Base-by-base conservation (phyloP, 345 rosid species). In the Euphorbia pulcherrima region DNA sequence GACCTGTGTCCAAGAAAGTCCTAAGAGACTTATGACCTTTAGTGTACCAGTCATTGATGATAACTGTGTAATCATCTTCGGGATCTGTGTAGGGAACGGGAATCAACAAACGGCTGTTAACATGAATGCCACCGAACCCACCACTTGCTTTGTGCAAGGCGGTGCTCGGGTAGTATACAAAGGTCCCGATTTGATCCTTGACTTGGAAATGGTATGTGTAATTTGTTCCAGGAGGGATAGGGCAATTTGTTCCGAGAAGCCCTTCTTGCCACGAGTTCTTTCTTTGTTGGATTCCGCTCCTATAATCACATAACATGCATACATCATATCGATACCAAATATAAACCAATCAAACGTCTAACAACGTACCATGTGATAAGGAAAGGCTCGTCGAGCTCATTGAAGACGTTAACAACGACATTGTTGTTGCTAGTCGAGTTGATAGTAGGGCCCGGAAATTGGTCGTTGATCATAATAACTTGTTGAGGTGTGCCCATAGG, bases 261-360 rank as follows among this genome's bases (percentile, higher is more conserved):
- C 62, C 62, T 58, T 58, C 62, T 23, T 58, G 62, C 62, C 62
- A 59, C 2, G 62, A 59, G 41, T 59, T 59, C 41, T 59, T 59
- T 6, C 62, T 59, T 6, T 59, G 62, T 6, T 30, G 62, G 12
- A 30, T 33, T 2, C 62, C 62, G 5, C 62, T 59, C 62, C 62
- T 57, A 17, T 16, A 54, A 23, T 0, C 29, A 23, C 17, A 24
- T 7, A n/a, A n/a, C n/a, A n/a, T n/a, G n/a, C n/a, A n/a, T n/a
- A n/a, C n/a, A n/a, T n/a, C n/a, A n/a, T n/a, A n/a, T n/a, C n/a
- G n/a, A n/a, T n/a, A n/a, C n/a, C n/a, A n/a, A n/a, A n/a, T n/a
- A n/a, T n/a, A n/a, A n/a, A n/a, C n/a, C n/a, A n/a, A n/a, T n/a
- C n/a, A n/a, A n/a, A n/a, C n/a, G n/a, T n/a, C n/a, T n/a, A 0